Conservation (phyloP, 2,329 filamentous ascomycete species). For the Mollisiaceae sp. region DNA sequence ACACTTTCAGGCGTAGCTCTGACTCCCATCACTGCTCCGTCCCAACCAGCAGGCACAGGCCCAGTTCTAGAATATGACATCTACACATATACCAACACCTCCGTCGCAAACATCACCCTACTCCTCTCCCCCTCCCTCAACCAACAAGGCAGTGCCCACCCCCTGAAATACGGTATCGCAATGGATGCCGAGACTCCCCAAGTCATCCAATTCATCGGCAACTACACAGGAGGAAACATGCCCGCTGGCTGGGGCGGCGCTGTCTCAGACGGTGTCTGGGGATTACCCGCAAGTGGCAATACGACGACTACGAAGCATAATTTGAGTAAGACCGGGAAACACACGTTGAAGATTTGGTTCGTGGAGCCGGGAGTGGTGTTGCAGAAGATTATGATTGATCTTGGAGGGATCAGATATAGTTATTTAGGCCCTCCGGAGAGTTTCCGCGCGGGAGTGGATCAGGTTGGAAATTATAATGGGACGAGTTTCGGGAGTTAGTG, state of each 20-base stretch:
- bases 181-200: conserved; percentile 47
- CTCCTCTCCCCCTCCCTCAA: conserved; percentile 59
- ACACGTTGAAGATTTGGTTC: conserved; percentile 45
- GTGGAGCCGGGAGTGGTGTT: conserved; percentile 46
- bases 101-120: conserved; percentile 48
- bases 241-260: conserved; percentile 34
- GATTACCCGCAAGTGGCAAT: conserved; percentile 32
- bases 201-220: conserved; percentile 43
- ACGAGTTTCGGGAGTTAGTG: conserved; percentile 28
- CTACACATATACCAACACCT: conserved; percentile 61
- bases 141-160: conserved; percentile 50
- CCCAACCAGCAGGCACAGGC: conserved; percentile 53
- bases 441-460: conserved; percentile 32
- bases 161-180: conserved; percentile 56
- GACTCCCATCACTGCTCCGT: conserved; percentile 55
- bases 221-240: conserved; percentile 33
- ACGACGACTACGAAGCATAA: conserved; percentile 40
- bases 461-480: conserved; percentile 30
- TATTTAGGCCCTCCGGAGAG: conserved; percentile 50
- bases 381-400: conserved; percentile 48
- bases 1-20: conserved; percentile 63
- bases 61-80: conserved; percentile 65
- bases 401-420: conserved; percentile 47
- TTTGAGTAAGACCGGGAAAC: conserved; percentile 30
- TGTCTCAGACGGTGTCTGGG: conserved; percentile 38